phyloP scores from a whole-genome alignment of 345 rosid genomes.

The Ailanthus altissimus region DNA sequence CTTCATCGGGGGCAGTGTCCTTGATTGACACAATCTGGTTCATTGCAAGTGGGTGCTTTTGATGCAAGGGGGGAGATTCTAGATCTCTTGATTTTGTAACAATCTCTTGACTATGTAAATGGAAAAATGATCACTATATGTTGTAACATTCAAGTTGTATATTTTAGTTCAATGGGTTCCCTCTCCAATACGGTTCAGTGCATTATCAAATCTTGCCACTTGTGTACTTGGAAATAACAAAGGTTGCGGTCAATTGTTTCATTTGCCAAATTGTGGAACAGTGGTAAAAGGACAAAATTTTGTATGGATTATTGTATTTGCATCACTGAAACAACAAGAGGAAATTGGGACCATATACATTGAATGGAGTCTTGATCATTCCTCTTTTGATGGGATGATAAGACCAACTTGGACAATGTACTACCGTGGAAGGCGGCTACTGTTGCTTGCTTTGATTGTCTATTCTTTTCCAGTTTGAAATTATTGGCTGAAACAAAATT shows the following conservation, averaged over 20 bases:
- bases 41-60: neutral
- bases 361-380: neutral
- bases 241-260: no score
- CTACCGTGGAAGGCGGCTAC: neutral
- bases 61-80: constrained; percentile 9
- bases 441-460: neutral
- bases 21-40: constrained; percentile 15
- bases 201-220: neutral
- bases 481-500: neutral
- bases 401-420: neutral
- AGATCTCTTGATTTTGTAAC: constrained; percentile 16
- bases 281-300: neutral
- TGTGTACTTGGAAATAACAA: no score
- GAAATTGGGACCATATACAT: neutral
- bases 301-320: neutral
- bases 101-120: constrained; percentile 32
- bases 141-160: constrained; percentile 27
- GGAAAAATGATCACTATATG: constrained; percentile 17
- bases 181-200: neutral
- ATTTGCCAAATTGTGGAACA: neutral
- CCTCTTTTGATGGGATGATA: constrained; percentile 9
- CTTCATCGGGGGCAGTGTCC: neutral
- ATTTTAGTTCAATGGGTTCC: constrained; percentile 19
- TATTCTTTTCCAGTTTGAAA: neutral
- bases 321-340: neutral